Conservation (phyloP, 208 protist genomes). For the Trypanosoma avium region DNA sequence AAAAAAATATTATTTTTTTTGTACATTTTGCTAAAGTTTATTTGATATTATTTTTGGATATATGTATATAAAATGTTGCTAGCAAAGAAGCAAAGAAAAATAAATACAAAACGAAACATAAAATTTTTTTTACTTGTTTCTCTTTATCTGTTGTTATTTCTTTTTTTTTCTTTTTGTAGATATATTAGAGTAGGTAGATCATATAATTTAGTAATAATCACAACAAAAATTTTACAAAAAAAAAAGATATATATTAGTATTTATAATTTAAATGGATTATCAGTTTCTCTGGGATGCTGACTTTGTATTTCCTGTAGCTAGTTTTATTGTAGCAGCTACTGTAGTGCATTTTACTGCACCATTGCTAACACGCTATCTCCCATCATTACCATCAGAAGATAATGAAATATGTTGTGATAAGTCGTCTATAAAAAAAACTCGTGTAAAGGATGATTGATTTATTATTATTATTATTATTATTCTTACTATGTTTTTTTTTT, state of each 20-base stretch:
- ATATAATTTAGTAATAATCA: no score
- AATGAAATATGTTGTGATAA: not conserved
- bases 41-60: no score
- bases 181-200: no score
- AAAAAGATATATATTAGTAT: not conserved
- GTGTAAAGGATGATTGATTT: conserved; percentile 1
- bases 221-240: not conserved
- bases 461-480: not conserved
- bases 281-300: conserved; percentile 16
- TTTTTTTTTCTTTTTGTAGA: conserved; percentile 14
- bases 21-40: no score
- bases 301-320: conserved; percentile 13
- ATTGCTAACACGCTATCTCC: conserved; percentile 4
- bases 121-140: conserved; percentile 8
- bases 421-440: not conserved
- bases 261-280: conserved; percentile 14
- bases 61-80: no score
- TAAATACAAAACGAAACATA: conserved; percentile 1
- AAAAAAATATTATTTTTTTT: no score
- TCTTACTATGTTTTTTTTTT: not conserved
- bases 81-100: not conserved
- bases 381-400: not conserved
- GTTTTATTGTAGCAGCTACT: conserved; percentile 1
- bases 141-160: conserved; percentile 12
- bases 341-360: not conserved